A percentile compares a stretch with the other conserved stretches of the same genome.
Evolutionary conservation across 2,329 filamentous ascomycete genomes (phyloP).

Genomic region (Calycina marina): DNA sequence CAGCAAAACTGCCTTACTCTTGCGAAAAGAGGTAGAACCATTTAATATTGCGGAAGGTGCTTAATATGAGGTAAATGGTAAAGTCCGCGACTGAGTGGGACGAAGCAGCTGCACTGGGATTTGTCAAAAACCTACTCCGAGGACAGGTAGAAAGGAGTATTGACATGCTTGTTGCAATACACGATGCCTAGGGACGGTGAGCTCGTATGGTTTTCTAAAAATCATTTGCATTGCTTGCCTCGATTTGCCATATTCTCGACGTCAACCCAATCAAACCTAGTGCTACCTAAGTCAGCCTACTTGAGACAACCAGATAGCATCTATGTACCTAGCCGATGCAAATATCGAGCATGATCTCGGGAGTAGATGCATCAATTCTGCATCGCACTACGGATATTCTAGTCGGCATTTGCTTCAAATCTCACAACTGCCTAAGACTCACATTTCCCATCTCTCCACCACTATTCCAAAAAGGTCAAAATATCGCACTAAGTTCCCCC

Average conservation of each 20-base stretch:
- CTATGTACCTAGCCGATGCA: conserved; percentile 41
- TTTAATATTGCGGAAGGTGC: conserved; percentile 51
- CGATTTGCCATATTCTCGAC: conserved; percentile 42
- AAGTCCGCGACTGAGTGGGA: conserved; percentile 63
- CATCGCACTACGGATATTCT: conserved; percentile 32
- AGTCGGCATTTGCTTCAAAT: neutral
- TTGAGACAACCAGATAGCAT: too few relatives aligned
- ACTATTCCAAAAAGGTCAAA: conserved; percentile 48
- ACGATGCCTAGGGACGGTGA: conserved; percentile 43
- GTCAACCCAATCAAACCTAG: conserved; percentile 50
- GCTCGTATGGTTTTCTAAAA: too few relatives aligned
- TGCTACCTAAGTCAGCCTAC: too few relatives aligned
- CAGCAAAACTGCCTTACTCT: neutral
- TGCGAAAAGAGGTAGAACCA: conserved; percentile 29
- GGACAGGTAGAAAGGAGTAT: neutral
- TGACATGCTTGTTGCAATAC: conserved; percentile 47
- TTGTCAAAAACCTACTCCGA: conserved; percentile 2
- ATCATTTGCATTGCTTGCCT: conserved; percentile 25
- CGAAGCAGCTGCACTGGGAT: conserved; percentile 42
- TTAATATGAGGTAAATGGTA: conserved; percentile 52
- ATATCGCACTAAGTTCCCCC: conserved; percentile 38
- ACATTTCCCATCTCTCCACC: conserved; percentile 47
- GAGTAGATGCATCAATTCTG: conserved; percentile 38
- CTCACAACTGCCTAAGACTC: neutral
- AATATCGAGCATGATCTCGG: conserved; percentile 39